Conservation (phyloP, 2,329 filamentous ascomycete species). For the Aspergillus sp. region DNA sequence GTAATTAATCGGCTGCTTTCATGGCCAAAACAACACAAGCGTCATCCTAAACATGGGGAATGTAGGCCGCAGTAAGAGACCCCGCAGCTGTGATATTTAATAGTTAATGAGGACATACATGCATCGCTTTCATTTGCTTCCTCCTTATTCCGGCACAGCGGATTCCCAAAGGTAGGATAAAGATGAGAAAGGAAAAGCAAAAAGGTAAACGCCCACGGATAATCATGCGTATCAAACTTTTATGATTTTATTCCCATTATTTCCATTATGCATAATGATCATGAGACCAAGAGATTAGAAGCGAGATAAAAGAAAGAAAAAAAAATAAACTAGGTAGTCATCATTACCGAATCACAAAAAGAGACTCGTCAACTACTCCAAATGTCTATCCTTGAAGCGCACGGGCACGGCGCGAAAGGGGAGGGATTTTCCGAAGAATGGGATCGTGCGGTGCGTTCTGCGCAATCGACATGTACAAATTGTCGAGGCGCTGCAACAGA, state of each 20-base stretch:
- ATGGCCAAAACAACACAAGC: background rate
- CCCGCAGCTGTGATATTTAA: background rate
- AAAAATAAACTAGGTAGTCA: background rate
- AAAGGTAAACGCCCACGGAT: background rate
- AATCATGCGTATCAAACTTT: background rate
- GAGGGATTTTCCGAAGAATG: conserved; percentile 53
- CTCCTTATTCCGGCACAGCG: background rate
- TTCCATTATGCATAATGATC: conserved; percentile 3
- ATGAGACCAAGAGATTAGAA: background rate
- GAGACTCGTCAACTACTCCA: background rate
- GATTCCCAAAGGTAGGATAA: background rate
- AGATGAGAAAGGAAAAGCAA: background rate
- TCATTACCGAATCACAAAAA: background rate
- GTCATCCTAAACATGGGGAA: background rate
- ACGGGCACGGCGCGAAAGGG: conserved; percentile 44
- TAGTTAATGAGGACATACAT: background rate
- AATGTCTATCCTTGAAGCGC: conserved; percentile 28
- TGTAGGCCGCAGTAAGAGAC: background rate
- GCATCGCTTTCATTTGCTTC: background rate
- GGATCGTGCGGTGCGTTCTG: conserved; percentile 52
- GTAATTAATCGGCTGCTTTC: background rate
- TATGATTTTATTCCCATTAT: conserved; percentile 1
- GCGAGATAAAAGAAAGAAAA: no score
- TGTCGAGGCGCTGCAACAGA: conserved; percentile 56
- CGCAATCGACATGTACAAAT: conserved; percentile 57